Evolutionary conservation across 768 basidiomycete genomes (phyloP), one percentile per base, ranked within the genome.

Genomic region (Trametes sanguinea): DNA sequence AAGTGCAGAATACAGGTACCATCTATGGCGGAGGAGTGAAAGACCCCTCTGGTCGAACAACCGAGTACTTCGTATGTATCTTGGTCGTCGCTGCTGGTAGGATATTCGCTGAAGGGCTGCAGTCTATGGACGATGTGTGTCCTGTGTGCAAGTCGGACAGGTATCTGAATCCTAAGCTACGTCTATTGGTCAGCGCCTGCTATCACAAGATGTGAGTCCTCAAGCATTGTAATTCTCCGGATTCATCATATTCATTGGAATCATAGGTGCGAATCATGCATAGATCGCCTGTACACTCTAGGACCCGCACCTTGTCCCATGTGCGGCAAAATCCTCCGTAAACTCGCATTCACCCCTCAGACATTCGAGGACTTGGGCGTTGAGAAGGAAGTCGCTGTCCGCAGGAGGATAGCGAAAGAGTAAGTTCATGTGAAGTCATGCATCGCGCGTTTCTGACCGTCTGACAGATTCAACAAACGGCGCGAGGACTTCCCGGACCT

Each of bases 61-160:
- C 88, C 3, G 92, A 94, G 71, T 94, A 83, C 77, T 92, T 85
- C 66, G 92, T 93, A 66, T 70, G 88, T 80, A 10, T 27, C 9
- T 35, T 29, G 6, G 8, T 33, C n/a, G 32, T 11, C 13, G n/a
- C 37, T 62, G 37, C 29, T 59, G 45, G 22, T 58, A 48, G 30
- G 29, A 10, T 51, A 16, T 53, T 2, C 47, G 43, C 45, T 60
- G 13, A 53, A 14, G 48, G 65, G 29, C 51, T 37, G 11, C 53
- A 92, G 90, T 87, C 88, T 29, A 90, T 91, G 84, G 90, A 93
- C 63, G 97, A 99, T 74, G 88, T 92, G 72, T 99, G 97, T 77
- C 96, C 96, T 0, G 90, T 98, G 2, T 98, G 97, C 81, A 94
- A 94, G 75, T 95, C 93, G 43, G 97, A 99, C 74, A 80, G 96